Conservation (phyloP, 306 rosid genomes). For the Quercus gilva region DNA sequence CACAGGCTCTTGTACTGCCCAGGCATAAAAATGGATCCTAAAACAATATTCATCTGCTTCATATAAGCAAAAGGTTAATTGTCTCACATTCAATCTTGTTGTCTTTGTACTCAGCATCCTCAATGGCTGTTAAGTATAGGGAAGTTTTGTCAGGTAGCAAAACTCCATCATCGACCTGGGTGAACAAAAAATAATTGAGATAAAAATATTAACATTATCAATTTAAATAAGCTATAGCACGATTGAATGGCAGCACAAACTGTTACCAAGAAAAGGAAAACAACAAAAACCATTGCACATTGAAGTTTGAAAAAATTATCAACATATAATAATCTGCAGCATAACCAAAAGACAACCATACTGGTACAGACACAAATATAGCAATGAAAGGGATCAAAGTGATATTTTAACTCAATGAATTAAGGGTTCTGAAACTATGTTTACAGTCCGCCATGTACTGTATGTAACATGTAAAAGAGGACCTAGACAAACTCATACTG, state of each 20-base stretch:
- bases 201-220: neutral
- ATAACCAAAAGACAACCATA: neutral
- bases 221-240: neutral
- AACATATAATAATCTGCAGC: neutral
- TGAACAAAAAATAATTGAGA: neutral
- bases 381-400: neutral
- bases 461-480: no score
- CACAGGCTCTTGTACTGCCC: neutral
- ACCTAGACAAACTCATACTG: no score
- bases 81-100: constrained; percentile 97
- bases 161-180: constrained; percentile 73
- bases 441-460: neutral
- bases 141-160: constrained; percentile 91
- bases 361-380: neutral
- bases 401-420: neutral
- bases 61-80: constrained; percentile 19
- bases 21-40: neutral
- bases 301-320: neutral
- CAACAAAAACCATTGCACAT: neutral
- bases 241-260: neutral
- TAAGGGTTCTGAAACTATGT: neutral
- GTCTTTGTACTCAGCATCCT: constrained; percentile 95
- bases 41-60: neutral
- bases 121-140: constrained; percentile 81
- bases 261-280: no score